Evolutionary conservation across 2,329 filamentous ascomycete genomes (phyloP).

Genomic region (Knoxdaviesia proteae): DNA sequence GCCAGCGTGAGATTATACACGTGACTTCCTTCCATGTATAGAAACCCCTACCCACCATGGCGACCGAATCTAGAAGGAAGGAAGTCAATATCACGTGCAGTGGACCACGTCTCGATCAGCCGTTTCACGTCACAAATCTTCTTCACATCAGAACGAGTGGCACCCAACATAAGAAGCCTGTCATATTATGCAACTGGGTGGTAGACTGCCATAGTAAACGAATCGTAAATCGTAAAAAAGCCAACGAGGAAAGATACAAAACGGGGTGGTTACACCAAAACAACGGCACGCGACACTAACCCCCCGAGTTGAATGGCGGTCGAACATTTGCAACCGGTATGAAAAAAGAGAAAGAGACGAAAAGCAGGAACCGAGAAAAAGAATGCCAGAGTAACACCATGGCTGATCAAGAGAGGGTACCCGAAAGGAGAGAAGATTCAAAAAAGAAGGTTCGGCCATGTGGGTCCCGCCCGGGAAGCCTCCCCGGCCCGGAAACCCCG

Average conservation of each 20-base stretch:
- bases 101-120: no score
- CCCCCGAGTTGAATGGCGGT: background rate
- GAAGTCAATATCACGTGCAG: no score
- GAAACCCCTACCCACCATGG: no score
- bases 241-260: background rate
- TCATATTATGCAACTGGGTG: no score
- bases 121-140: no score
- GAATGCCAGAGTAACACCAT: background rate
- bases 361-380: background rate
- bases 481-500: no score
- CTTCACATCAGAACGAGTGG: no score
- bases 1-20: no score
- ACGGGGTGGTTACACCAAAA: background rate
- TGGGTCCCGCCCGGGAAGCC: constrained; percentile 3
- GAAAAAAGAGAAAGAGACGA: background rate
- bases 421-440: background rate
- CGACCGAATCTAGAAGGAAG: no score
- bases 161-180: no score
- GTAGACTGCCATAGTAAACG: background rate
- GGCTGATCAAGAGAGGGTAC: background rate
- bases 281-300: background rate
- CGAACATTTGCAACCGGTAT: background rate
- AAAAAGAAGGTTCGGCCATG: background rate
- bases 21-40: no score
- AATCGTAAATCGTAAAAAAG: background rate